Evolutionary conservation across 1,139 yeast species (phyloP).

Genomic region (Sugiyamaella sp.): DNA sequence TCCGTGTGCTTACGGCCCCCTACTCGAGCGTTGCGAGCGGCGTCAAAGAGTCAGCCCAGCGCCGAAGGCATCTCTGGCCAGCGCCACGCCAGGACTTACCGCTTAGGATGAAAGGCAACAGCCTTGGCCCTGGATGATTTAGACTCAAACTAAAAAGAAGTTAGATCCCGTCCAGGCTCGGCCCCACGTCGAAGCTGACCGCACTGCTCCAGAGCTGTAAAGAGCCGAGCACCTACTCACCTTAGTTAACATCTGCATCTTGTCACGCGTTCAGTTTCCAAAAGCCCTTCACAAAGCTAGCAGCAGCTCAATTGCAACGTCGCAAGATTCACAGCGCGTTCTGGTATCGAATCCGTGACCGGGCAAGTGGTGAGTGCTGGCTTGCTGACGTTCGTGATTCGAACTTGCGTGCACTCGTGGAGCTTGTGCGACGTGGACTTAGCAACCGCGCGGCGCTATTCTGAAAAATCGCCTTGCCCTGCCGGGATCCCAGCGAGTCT

Average conservation of each 20-base stretch:
- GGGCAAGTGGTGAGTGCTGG: too few relatives aligned
- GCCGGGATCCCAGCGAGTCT: background rate
- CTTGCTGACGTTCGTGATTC: too few relatives aligned
- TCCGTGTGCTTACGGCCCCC: too few relatives aligned
- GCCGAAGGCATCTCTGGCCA: too few relatives aligned
- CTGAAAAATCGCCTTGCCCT: background rate
- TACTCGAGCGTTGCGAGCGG: too few relatives aligned
- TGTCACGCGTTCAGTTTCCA: constrained; percentile 29
- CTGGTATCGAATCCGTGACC: too few relatives aligned
- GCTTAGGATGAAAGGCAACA: constrained; percentile 94
- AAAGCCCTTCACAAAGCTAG: background rate
- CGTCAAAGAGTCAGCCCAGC: too few relatives aligned
- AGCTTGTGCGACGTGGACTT: constrained; percentile 18
- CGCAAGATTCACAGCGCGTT: background rate
- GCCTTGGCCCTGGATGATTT: constrained; percentile 99
- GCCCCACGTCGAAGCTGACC: too few relatives aligned
- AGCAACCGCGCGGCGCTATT: constrained; percentile 10
- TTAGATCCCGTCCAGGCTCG: background rate
- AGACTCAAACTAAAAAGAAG: constrained; percentile 72
- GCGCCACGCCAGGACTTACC: constrained; percentile 41
- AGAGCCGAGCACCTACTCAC: constrained; percentile 43
- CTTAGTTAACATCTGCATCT: constrained; percentile 94
- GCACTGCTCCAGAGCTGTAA: too few relatives aligned
- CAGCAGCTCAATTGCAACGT: background rate
- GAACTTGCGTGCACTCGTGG: background rate